Conservation (phyloP, 2,329 filamentous ascomycete genomes). For the Metarhizium robertsii region DNA sequence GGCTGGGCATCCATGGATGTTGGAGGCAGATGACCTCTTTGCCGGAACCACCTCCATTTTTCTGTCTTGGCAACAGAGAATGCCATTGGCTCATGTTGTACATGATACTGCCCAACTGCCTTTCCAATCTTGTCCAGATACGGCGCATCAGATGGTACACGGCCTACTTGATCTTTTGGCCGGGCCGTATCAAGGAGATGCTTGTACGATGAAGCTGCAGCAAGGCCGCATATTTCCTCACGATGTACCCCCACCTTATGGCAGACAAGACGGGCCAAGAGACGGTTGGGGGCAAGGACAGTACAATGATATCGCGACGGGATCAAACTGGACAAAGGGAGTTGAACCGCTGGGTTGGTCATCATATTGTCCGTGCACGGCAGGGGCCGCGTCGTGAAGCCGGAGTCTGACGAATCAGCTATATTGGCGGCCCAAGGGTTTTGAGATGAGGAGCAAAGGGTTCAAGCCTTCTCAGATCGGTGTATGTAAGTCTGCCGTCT, state of each 20-base stretch:
- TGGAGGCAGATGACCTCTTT: constrained; percentile 1
- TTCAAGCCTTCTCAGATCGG: not conserved
- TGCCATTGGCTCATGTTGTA: not conserved
- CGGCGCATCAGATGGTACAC: not conserved
- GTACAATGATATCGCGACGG: not conserved
- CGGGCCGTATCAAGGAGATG: not conserved
- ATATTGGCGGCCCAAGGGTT: not conserved
- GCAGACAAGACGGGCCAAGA: not conserved
- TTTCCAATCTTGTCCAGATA: not conserved
- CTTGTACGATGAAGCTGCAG: not conserved
- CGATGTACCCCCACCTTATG: not conserved
- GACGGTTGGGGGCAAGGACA: not conserved
- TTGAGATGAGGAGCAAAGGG: not conserved
- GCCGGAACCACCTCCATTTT: not conserved
- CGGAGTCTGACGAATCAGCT: not conserved
- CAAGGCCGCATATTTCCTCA: not conserved
- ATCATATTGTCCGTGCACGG: not conserved
- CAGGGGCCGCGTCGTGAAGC: not conserved
- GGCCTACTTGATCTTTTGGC: not conserved
- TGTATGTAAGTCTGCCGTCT: not conserved
- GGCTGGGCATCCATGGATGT: not conserved
- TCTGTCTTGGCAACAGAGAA: not conserved
- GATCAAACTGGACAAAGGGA: too few species aligned
- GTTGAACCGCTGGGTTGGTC: too few species aligned
- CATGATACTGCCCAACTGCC: not conserved